Base-by-base conservation (phyloP, 495 filamentous ascomycete genomes). In the Xylona heveae region DNA sequence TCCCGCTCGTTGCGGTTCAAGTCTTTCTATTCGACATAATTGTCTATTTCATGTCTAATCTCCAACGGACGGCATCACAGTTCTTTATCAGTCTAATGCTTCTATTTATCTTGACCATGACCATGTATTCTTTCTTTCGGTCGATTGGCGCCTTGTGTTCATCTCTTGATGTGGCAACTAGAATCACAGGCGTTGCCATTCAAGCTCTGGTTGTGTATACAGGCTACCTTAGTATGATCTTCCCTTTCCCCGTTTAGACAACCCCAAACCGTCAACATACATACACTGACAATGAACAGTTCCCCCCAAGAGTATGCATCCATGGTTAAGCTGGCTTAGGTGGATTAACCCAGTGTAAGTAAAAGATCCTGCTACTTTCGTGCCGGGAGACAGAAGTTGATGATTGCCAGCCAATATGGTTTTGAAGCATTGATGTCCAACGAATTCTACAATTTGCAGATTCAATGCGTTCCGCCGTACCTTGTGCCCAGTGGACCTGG, bases 71-170 rank as follows among this genome's bases (percentile, higher is more conserved):
- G 1, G 53, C 79, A 4, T 78, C 74, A 2, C 76, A 84, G 34
- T 92, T 90, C 52, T 90, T 92, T 49, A 90, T 84, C 38, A 68
- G 59, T 25, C 47, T 77, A 3, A 51, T 85, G 2, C 64, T 80
- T 35, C 38, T 61, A 1, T 60, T 47, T 36, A 51, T 53, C 1
- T 47, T 75, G 2, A 82, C 78, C 0, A 67, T 88, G 62, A 68
- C 65, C 0, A 78, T 79, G 59, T 82, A 76, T 36, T 66, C 78
- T 0, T 72, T 88, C 41, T 90, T 88, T 54, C 62, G 82, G 29
- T 59, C 74, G 19, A 51, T 85, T 16, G 78, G 78, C 0, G 57
- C 78, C 1, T 39, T 76, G 16, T 68, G 64, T 19, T 51, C 56
- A 3, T 68, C 66, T 4, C 58, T 82, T 23, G 71, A 80, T 43